Evolutionary conservation across 306 rosid genomes (phyloP).

Genomic region (Gynostemma pentaphyllum): DNA sequence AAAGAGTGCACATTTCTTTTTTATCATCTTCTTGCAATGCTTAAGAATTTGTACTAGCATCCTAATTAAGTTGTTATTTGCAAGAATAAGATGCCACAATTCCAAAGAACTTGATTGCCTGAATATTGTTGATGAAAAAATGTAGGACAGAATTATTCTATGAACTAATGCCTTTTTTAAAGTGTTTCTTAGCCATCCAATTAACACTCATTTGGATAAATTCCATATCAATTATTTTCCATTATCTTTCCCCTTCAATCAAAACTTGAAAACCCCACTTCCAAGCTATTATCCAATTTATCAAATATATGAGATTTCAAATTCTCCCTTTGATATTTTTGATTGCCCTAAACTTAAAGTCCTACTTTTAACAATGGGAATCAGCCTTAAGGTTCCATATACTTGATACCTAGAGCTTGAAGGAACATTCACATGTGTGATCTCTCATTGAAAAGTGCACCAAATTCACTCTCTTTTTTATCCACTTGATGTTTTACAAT

Average conservation of each 20-base stretch:
- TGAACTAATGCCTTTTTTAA: too few species aligned
- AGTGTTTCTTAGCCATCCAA: neutral
- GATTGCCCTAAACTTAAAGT: neutral
- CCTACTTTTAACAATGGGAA: neutral
- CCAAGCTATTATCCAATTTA: slow-evolving; percentile 1
- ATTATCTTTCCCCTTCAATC: slow-evolving; percentile 6
- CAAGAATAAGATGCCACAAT: too few species aligned
- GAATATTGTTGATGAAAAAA: neutral
- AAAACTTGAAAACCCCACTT: neutral
- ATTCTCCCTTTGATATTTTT: neutral
- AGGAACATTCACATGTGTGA: neutral
- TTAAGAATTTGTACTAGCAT: too few species aligned
- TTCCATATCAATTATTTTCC: slow-evolving; percentile 5
- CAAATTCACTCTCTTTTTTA: neutral
- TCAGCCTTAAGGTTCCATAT: too few species aligned
- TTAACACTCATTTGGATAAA: slow-evolving; percentile 6
- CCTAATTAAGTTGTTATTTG: too few species aligned
- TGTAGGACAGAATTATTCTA: neutral
- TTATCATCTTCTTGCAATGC: too few species aligned
- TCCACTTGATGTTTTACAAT: too few species aligned
- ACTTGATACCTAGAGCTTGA: neutral
- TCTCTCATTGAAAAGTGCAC: neutral
- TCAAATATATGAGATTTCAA: neutral
- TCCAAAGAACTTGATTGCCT: too few species aligned
- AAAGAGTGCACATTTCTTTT: too few species aligned